phyloP scores from a whole-genome alignment of 2,329 filamentous ascomycete genomes.

The Phyllosticta paracitricarpa region DNA sequence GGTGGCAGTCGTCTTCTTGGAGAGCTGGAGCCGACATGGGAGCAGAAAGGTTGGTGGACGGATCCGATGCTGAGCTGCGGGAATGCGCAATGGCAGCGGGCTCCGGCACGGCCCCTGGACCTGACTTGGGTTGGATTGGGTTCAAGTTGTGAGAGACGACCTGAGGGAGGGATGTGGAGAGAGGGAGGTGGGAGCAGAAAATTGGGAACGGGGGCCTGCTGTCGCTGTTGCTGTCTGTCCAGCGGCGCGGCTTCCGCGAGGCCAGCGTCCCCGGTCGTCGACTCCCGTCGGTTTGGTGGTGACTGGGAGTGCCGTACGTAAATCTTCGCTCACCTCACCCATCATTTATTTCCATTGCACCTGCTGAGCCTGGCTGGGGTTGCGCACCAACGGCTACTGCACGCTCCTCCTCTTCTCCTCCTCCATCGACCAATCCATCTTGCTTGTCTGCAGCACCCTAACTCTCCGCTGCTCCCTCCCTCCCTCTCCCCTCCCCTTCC shows the following conservation, averaged over 20 bases:
- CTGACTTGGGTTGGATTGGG: too few relatives aligned
- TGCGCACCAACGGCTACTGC: background rate
- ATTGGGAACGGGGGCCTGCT: too few relatives aligned
- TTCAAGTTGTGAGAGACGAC: background rate
- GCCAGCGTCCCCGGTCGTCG: too few relatives aligned
- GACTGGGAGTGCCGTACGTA: too few relatives aligned
- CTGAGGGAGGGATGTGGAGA: background rate
- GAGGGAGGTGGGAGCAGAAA: too few relatives aligned
- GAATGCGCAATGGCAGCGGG: too few relatives aligned
- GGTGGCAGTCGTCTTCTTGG: constrained; percentile 28
- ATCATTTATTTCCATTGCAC: background rate
- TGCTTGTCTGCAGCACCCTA: background rate
- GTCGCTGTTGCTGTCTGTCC: too few relatives aligned
- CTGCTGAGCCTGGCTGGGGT: background rate
- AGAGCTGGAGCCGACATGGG: background rate
- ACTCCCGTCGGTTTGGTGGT: too few relatives aligned
- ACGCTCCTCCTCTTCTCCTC: background rate
- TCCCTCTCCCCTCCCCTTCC: too few relatives aligned
- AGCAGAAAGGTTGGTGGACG: background rate
- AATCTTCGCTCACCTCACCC: too few relatives aligned
- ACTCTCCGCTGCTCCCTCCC: constrained; percentile 1
- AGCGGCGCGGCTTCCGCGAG: too few relatives aligned
- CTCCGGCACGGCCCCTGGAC: background rate
- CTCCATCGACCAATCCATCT: background rate
- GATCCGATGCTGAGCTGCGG: background rate